Percentiles rank a stretch among this genome's conserved stretches.
phyloP scores from a whole-genome alignment of 495 filamentous ascomycete genomes.

The Xylaria cubensis region DNA sequence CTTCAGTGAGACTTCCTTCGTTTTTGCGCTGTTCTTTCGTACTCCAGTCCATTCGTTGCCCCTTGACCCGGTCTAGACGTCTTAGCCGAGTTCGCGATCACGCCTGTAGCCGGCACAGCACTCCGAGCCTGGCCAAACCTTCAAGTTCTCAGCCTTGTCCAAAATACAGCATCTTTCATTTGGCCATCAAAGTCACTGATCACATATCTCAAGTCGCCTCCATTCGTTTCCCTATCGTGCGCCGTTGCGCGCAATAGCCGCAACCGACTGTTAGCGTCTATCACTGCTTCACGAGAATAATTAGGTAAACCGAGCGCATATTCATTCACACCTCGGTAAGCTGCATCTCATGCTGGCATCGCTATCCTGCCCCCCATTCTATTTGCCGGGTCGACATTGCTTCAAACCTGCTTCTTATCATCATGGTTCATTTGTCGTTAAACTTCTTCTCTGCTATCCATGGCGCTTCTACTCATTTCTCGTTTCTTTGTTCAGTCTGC shows the following conservation, averaged over 20 bases:
- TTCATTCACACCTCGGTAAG: not conserved
- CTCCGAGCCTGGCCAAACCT: too few relatives aligned
- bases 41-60: not conserved
- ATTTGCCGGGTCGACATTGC: not conserved
- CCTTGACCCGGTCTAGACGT: not conserved
- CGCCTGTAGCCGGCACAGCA: not conserved
- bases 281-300: not conserved
- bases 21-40: not conserved
- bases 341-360: not conserved
- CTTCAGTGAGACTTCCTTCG: conserved; percentile 6
- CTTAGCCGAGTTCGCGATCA: not conserved
- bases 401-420: not conserved
- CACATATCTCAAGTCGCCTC: not conserved
- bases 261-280: not conserved
- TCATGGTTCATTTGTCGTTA: not conserved
- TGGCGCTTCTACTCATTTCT: not conserved
- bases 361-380: not conserved
- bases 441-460: not conserved
- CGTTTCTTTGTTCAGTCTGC: not conserved
- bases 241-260: not conserved
- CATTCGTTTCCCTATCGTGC: too few relatives aligned
- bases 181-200: not conserved
- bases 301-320: not conserved
- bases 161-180: not conserved
- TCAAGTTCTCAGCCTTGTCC: not conserved